A percentile compares a stretch with the other conserved stretches of the same genome.
These are phyloP conservation scores for Podosphaera aphanis DNA, from an alignment of 2,329 filamentous ascomycete genomes.

Conservation along the genomic window DNA sequence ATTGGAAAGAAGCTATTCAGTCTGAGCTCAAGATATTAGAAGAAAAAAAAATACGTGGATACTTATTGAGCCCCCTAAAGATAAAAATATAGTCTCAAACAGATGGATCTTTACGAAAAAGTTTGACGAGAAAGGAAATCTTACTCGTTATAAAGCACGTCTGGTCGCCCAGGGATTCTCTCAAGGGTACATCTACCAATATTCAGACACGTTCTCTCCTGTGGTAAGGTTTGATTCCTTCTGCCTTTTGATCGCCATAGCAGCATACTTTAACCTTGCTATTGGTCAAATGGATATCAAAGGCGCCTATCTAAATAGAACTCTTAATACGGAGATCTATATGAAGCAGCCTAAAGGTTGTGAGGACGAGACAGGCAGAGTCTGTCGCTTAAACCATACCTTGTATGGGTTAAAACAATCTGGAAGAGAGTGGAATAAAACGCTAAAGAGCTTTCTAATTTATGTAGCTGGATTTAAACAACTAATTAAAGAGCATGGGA, in stretches of 20 bases:
- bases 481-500: background rate
- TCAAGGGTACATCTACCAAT: conserved; percentile 2
- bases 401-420: background rate
- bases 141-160: conserved; percentile 8
- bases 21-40: background rate
- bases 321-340: background rate
- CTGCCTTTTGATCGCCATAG: background rate
- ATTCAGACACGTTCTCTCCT: background rate
- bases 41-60: background rate
- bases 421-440: background rate
- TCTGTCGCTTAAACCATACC: background rate
- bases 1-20: background rate
- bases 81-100: background rate
- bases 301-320: background rate
- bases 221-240: background rate
- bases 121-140: conserved; percentile 8
- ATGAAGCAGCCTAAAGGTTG: background rate
- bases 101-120: conserved; percentile 9
- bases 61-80: background rate
- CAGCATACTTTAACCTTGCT: background rate
- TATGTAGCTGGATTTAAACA: background rate
- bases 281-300: background rate
- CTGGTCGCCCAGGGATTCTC: conserved; percentile 8
- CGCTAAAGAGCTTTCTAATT: background rate
- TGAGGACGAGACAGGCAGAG: background rate